phyloP scores from a whole-genome alignment of 495 filamentous ascomycete genomes.

The Tetracladium marchalianum region DNA sequence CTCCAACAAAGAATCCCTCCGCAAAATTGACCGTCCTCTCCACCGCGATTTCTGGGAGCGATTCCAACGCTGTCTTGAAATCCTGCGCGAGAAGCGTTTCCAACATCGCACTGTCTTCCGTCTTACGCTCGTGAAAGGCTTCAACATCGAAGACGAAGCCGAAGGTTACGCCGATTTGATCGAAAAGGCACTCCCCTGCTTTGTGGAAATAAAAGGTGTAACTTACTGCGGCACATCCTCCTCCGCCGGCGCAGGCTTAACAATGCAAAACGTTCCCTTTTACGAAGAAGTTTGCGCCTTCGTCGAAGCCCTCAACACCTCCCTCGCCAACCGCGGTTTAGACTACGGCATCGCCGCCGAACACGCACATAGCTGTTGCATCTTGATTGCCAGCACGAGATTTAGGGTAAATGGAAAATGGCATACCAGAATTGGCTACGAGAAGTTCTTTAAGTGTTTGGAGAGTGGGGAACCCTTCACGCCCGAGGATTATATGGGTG shows the following conservation, averaged over 20 bases:
- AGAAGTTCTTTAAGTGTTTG: conserved; percentile 75
- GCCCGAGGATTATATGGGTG: conserved; percentile 84
- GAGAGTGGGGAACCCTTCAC: conserved; percentile 60
- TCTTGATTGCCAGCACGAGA: conserved; percentile 67
- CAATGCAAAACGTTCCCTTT: conserved; percentile 93
- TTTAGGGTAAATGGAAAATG: conserved; percentile 67
- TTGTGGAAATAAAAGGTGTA: conserved; percentile 92
- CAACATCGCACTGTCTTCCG: conserved; percentile 89
- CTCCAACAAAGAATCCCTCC: conserved; percentile 76
- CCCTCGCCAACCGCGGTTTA: conserved; percentile 56
- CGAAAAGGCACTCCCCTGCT: conserved; percentile 72
- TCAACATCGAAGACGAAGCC: conserved; percentile 91
- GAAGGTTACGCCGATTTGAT: conserved; percentile 86
- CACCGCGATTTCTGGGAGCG: conserved; percentile 97
- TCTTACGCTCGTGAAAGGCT: conserved; percentile 88
- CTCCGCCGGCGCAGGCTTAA: conserved; percentile 68
- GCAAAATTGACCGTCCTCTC: conserved; percentile 80
- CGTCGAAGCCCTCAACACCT: conserved; percentile 58
- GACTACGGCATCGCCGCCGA: conserved; percentile 88
- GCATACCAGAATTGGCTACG: conserved; percentile 88
- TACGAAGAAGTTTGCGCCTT: conserved; percentile 81
- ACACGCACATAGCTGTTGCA: conserved; percentile 89
- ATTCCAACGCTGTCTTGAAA: conserved; percentile 82
- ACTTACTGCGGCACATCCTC: conserved; percentile 91
- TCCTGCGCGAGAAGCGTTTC: conserved; percentile 70